A percentile compares a stretch with the other conserved stretches of the same genome.
Conservation (phyloP, 2,329 filamentous ascomycete species). For the Ophiostoma sp. region DNA sequence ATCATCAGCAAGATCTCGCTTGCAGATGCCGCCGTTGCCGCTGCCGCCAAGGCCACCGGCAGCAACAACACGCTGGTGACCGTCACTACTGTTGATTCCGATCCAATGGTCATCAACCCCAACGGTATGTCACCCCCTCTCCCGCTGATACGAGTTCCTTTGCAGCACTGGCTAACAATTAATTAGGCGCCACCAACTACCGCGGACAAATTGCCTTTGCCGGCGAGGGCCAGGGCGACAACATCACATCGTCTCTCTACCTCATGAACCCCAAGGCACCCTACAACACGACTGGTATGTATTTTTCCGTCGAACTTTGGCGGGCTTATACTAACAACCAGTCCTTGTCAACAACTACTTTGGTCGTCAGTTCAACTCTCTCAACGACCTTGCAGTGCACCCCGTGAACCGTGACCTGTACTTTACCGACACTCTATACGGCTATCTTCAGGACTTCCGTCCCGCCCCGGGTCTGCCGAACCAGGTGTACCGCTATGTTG, state of each 20-base stretch:
- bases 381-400: conserved; percentile 54
- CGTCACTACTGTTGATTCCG: conserved; percentile 40
- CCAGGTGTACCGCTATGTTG: conserved; percentile 55
- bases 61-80: conserved; percentile 33
- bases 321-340: conserved; percentile 21
- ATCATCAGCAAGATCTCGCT: conserved; percentile 49
- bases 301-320: no score
- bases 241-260: conserved; percentile 38
- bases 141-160: neutral
- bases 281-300: conserved; percentile 43
- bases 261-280: conserved; percentile 43
- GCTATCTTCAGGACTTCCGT: conserved; percentile 54
- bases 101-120: conserved; percentile 45
- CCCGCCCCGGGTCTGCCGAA: conserved; percentile 48
- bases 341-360: conserved; percentile 55
- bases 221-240: conserved; percentile 46
- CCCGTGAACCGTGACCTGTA: conserved; percentile 54
- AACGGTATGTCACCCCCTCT: conserved; percentile 38
- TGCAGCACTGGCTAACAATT: conserved; percentile 33
- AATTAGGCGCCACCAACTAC: conserved; percentile 44
- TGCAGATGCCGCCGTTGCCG: conserved; percentile 38
- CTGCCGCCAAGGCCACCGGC: conserved; percentile 23
- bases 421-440: conserved; percentile 60
- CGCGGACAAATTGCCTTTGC: conserved; percentile 46
- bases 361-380: conserved; percentile 54